These are phyloP conservation scores for Actinidia chinensis DNA, from an alignment of 179 eudicot genomes.

Conservation along the genomic window DNA sequence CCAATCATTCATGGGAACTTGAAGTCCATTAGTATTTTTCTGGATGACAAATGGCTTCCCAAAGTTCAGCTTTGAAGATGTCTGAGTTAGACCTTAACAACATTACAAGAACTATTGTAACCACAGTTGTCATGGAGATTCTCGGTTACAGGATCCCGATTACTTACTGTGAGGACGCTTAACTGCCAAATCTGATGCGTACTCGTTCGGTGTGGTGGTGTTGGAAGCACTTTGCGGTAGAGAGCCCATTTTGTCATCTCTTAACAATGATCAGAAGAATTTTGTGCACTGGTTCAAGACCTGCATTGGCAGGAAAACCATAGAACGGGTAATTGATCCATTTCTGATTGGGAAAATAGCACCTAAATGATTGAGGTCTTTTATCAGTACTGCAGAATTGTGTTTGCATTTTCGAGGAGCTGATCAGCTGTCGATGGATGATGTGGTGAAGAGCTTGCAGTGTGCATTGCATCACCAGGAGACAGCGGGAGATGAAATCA, in stretches of 20 bases:
- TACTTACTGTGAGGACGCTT: conserved; percentile 26
- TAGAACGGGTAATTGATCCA: conserved; percentile 37
- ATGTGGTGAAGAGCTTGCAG: conserved; percentile 20
- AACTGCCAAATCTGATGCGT: conserved; percentile 51
- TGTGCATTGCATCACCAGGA: conserved; percentile 25
- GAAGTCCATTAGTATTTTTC: conserved; percentile 47
- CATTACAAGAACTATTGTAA: conserved; percentile 17
- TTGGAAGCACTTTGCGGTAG: conserved; percentile 49
- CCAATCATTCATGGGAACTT: conserved; percentile 47
- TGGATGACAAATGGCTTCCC: conserved; percentile 47
- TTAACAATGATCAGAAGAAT: conserved; percentile 27
- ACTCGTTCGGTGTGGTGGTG: conserved; percentile 48
- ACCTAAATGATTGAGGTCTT: conserved; percentile 34
- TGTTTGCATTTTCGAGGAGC: conserved; percentile 22
- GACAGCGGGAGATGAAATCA: not conserved
- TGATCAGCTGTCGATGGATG: conserved; percentile 26
- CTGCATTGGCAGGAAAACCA: conserved; percentile 11
- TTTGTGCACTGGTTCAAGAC: conserved; percentile 42
- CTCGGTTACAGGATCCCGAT: conserved; percentile 46
- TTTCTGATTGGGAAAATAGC: conserved; percentile 32
- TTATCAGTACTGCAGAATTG: conserved; percentile 11
- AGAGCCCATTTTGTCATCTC: conserved; percentile 16
- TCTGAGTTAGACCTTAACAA: conserved; percentile 17
- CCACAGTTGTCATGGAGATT: conserved; percentile 30
- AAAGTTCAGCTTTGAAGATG: conserved; percentile 48